Evolutionary conservation across 176 grass and related monocot species (phyloP).

Genomic region (Neostapfia colusana): DNA sequence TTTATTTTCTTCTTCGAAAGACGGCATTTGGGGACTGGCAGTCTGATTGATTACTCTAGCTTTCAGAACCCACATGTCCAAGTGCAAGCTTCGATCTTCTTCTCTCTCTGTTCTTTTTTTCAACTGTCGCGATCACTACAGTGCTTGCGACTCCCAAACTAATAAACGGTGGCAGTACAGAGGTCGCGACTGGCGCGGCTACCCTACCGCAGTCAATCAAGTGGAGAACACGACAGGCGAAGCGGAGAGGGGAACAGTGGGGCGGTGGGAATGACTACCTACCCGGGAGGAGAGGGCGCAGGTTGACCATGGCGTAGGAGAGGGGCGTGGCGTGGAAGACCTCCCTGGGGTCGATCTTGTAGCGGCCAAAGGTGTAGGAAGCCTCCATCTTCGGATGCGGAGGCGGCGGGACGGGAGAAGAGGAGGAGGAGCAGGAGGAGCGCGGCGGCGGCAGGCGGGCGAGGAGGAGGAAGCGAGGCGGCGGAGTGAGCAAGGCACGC

Average conservation of each 20-base stretch:
- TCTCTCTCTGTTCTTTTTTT: too few relatives aligned
- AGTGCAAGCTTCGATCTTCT: not conserved
- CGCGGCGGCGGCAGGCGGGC: not conserved
- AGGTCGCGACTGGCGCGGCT: not conserved
- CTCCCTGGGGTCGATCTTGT: constrained; percentile 73
- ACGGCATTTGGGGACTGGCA: too few relatives aligned
- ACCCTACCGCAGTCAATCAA: not conserved
- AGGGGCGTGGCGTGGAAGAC: constrained; percentile 76
- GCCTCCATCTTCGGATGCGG: constrained; percentile 33
- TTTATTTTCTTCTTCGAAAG: not conserved
- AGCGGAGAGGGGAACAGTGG: not conserved
- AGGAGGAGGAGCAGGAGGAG: not conserved
- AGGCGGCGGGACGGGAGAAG: not conserved
- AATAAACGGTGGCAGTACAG: not conserved
- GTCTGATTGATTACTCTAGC: not conserved
- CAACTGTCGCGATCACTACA: not conserved
- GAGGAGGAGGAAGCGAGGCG: constrained; percentile 20
- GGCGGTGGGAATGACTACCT: not conserved
- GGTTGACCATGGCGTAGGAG: constrained; percentile 91
- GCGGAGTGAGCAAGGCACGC: constrained; percentile 11
- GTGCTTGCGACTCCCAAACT: not conserved
- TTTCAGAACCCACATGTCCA: not conserved
- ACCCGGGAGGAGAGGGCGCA: constrained; percentile 77
- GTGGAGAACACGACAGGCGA: not conserved
- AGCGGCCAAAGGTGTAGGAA: constrained; percentile 67